These are phyloP conservation scores for Cutaneotrichosporon cutaneum DNA, from an alignment of 1,284 basidiomycete genomes.

Conservation along the genomic window DNA sequence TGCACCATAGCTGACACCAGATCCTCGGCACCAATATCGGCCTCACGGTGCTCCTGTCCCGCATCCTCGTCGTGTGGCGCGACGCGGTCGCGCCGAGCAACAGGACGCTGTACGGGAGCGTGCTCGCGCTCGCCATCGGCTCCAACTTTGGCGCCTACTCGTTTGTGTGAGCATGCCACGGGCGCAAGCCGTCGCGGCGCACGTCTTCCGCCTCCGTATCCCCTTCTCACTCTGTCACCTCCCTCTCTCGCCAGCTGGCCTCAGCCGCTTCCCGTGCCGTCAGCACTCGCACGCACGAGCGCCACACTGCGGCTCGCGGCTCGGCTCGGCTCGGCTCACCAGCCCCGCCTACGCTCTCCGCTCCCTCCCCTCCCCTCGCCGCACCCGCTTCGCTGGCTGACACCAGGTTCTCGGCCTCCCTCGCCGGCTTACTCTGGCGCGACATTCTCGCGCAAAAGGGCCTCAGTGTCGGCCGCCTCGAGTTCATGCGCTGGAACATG, in stretches of 20 bases:
- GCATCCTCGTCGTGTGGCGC: constrained; percentile 47
- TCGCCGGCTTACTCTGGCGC: constrained; percentile 87
- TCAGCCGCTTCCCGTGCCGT: too few species aligned
- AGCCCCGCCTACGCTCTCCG: not conserved
- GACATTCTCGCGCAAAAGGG: constrained; percentile 75
- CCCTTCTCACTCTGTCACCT: not conserved
- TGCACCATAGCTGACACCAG: constrained; percentile 48
- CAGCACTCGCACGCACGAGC: too few species aligned
- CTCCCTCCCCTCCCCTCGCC: too few species aligned
- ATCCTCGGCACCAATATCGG: constrained; percentile 93
- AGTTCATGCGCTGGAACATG: constrained; percentile 74
- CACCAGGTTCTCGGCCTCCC: constrained; percentile 67
- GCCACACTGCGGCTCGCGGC: too few species aligned
- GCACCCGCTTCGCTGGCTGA: too few species aligned
- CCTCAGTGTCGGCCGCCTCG: constrained; percentile 63
- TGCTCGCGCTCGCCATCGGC: constrained; percentile 70
- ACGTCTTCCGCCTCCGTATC: too few species aligned
- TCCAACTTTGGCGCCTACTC: constrained; percentile 91
- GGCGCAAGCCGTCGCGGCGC: too few species aligned
- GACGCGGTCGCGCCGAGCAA: constrained; percentile 37
- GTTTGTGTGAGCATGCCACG: constrained; percentile 73
- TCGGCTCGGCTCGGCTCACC: not conserved
- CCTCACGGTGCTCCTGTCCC: constrained; percentile 79
- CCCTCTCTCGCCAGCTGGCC: too few species aligned
- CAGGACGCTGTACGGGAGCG: constrained; percentile 47